Base-by-base conservation (phyloP, 164 flowering plant genomes). In the Chloranthus sessilifolius region DNA sequence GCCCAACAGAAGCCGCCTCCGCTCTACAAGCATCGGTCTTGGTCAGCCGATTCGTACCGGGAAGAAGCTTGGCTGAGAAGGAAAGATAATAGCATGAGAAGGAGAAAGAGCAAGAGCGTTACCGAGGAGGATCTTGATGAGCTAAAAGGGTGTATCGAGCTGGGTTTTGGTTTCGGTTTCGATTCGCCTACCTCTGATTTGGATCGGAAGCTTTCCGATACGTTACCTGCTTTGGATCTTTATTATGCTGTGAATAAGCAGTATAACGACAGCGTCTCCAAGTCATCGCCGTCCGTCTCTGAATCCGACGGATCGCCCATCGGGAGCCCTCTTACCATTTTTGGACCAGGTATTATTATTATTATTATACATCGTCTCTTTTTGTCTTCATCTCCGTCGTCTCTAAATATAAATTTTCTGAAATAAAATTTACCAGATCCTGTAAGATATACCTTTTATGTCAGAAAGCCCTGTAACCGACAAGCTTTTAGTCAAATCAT, bases 81-180 rank as follows among this genome's bases (percentile, higher is more conserved):
- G 25, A 77, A 73, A 59, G 74, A 60, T 3, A 59, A 44, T 21
- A 41, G 52, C 24, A 50, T 43, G 3, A n/a, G 12, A 4, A 56
- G 66, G n/a, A 64, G 69, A n/a, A n/a, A n/a, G 25, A 72, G 74
- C 66, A 68, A 67, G 71, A 83, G 91, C 67, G 67, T 85, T 5
- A 78, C 89, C 6, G 83, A 83, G 45, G 95, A 83, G n/a, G 97
- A 88, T 42, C 35, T 88, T 10, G 84, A 85, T 19, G 97, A 88
- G 55, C 72, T 88, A 14, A 83, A 74, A 47, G 97, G 72, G 0
- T 88, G 91, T 40, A 65, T 88, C 16, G 95, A 88, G 37, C 64
- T 88, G 19, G 95, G 97, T 1, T 83, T 88, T 51, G 74, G 77
- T 1, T 63, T 88, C 15, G 95, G 97, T 1, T 83, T 88, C 53